phyloP scores from a whole-genome alignment of 306 rosid genomes.

The Vigna radiata region DNA sequence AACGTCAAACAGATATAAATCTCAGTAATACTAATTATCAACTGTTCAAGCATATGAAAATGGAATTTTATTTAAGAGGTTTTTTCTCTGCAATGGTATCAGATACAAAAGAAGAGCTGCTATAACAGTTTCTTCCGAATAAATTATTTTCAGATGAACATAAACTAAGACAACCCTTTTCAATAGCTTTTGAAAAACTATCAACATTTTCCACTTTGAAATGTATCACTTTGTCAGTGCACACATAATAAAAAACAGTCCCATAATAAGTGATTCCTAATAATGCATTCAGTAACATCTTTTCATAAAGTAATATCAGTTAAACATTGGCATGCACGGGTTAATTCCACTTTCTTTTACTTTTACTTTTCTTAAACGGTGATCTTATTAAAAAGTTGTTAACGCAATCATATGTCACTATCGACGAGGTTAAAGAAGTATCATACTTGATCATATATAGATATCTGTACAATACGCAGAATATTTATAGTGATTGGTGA shows the following conservation, averaged over 20 bases:
- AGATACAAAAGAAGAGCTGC: neutral
- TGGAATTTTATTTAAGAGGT: no score
- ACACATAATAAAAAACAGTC: conserved; percentile 8
- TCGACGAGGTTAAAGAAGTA: neutral
- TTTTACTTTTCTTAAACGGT: conserved; percentile 11
- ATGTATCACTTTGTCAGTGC: conserved; percentile 31
- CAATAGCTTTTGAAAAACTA: conserved; percentile 20
- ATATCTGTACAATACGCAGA: neutral
- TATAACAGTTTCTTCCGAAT: neutral
- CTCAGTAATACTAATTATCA: neutral
- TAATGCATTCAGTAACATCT: conserved; percentile 16
- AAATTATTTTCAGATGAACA: neutral
- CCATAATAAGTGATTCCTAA: neutral
- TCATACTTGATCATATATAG: conserved; percentile 13
- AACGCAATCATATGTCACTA: conserved; percentile 21
- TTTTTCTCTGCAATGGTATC: neutral
- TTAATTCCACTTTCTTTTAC: conserved; percentile 24
- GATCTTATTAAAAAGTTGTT: neutral
- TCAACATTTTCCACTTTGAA: neutral
- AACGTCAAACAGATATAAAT: conserved; percentile 31
- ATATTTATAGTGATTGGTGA: neutral
- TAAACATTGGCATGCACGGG: conserved; percentile 43
- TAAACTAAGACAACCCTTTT: conserved; percentile 26
- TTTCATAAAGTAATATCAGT: conserved; percentile 35
- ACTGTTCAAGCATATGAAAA: no score